A percentile compares a stretch with the other conserved stretches of the same genome.
Conservation (phyloP, 345 rosid genomes). For the Eucalyptus pumila region DNA sequence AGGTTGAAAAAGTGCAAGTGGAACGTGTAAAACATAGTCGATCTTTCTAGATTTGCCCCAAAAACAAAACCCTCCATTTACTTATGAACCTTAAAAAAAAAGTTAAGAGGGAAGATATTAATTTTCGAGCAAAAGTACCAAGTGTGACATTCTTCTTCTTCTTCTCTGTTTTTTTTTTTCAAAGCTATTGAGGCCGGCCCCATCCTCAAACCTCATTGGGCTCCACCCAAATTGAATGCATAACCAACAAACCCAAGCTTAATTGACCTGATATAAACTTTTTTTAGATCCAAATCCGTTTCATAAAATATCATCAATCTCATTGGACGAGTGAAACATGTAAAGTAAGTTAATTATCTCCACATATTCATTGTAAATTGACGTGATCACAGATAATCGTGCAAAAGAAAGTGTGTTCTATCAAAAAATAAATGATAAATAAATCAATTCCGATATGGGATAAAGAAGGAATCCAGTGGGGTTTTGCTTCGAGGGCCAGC, state of each 20-base stretch:
- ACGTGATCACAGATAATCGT: neutral
- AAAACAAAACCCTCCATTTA: neutral
- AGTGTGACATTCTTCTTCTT: too few relatives aligned
- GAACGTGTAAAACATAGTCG: fast-evolving
- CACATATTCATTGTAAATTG: neutral
- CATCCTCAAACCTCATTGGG: too few relatives aligned
- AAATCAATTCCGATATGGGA: neutral
- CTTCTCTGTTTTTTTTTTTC: too few relatives aligned
- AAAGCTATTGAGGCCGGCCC: too few relatives aligned
- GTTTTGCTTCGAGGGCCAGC: neutral
- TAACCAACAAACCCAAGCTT: too few relatives aligned
- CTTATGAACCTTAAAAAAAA: too few relatives aligned
- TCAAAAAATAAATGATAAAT: neutral
- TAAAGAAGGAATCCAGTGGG: neutral
- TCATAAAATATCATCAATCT: neutral
- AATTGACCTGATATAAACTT: too few relatives aligned
- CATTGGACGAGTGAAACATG: neutral
- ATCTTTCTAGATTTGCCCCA: neutral
- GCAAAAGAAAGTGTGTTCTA: neutral
- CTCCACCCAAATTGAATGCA: too few relatives aligned
- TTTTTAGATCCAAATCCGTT: too few relatives aligned
- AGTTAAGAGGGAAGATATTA: too few relatives aligned
- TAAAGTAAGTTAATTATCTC: neutral
- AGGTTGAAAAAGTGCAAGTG: fast-evolving
- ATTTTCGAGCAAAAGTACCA: too few relatives aligned